Evolutionary conservation across 768 basidiomycete species (phyloP), one percentile per base, ranked within the genome.

Genomic region (Mycena belliarum): DNA sequence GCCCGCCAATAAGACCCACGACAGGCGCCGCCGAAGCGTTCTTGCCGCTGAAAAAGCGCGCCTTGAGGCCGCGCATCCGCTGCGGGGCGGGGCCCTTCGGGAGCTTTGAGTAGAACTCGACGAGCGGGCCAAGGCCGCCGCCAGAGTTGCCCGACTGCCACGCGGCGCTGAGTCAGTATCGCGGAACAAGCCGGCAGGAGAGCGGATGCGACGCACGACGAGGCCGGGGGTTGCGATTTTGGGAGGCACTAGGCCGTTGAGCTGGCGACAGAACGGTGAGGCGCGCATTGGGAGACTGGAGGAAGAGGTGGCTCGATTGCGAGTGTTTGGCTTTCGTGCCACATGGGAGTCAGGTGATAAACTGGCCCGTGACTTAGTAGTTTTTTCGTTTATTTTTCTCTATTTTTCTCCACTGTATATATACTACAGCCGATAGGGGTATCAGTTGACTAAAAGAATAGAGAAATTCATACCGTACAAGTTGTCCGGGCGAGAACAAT

Each of bases 51-150:
- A 95, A 94, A 76, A 80, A 92, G 43, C 87, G 79, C n/a, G 74
- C 90, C 73, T 91, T 90, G 68, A 96, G 77, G 21, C 93, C 91
- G 52, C 75, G 75, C 51, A 80, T 76, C 20, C 85, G 76, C 37
- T 79, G 70, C 18, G 91, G 79, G 33, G 86, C 83, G 38, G 84
- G 78, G 44, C 95, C 95, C 73, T 98, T 98, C 63, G 95, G 96
- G 48, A 98, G 84, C 75, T 93, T 95, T 59, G 91, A 94, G 81
- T 98, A 98, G 76, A 97, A 98, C 65, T 93, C 86, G 63, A 97
- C 93, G 69, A 98, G 88, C 29, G 87, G 86, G 56, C 82, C 79
- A 51, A 96, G 89, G 61, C 91, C 86, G 42, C 84, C 85, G 42
- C 93, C 92, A 52, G 89, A 84, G 53, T 88, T 90, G 50, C 91